These are phyloP conservation scores for Vitis hybrid DNA, from an alignment of 177 flowering plant species.

Conservation along the genomic window DNA sequence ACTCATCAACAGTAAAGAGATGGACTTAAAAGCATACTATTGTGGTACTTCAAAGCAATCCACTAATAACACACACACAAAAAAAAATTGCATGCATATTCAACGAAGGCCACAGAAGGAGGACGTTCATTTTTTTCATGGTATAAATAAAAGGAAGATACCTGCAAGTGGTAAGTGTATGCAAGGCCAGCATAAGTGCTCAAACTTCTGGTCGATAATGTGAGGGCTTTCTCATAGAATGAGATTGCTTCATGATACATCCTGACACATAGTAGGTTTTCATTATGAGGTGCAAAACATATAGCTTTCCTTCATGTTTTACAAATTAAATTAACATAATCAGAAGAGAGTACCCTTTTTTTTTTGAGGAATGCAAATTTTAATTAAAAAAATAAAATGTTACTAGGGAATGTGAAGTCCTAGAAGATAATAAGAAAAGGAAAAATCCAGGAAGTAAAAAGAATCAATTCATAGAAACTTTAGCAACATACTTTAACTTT, in stretches of 20 bases:
- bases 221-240: slow-evolving; percentile 85
- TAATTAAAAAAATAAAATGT: neutral
- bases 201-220: slow-evolving; percentile 81
- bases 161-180: slow-evolving; percentile 93
- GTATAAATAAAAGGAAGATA: slow-evolving; percentile 16
- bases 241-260: slow-evolving; percentile 74
- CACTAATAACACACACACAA: too few species aligned
- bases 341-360: too few species aligned
- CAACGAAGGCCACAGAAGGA: too few species aligned
- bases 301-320: too few species aligned
- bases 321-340: too few species aligned
- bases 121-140: neutral
- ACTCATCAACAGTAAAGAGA: too few species aligned
- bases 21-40: too few species aligned
- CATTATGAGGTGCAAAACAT: too few species aligned
- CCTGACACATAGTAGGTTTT: slow-evolving; percentile 37
- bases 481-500: slow-evolving; percentile 64
- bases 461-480: neutral
- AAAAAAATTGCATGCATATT: too few species aligned
- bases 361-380: neutral
- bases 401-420: neutral
- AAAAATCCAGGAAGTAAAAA: neutral
- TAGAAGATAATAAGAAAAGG: neutral
- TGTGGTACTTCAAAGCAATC: too few species aligned
- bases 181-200: slow-evolving; percentile 97